Conservation (phyloP, 192 early-diverging fungal species). For the Funneliformis geosporum region DNA sequence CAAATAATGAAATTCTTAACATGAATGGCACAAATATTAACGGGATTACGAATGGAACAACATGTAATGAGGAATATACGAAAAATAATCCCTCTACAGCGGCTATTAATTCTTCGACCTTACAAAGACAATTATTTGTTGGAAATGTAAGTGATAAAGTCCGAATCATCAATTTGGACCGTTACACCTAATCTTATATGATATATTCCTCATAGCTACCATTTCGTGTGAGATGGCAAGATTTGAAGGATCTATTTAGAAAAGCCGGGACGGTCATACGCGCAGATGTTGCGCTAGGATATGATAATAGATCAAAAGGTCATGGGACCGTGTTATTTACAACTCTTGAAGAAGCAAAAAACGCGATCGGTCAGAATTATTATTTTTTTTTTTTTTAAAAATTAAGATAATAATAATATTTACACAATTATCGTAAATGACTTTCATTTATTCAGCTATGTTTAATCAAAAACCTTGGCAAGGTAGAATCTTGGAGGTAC, state of each 20-base stretch:
- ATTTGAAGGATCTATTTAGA: constrained; percentile 68
- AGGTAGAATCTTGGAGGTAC: constrained; percentile 71
- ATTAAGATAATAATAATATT: not conserved
- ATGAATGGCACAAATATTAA: constrained; percentile 16
- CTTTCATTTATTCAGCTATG: constrained; percentile 38
- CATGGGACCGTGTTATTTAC: constrained; percentile 72
- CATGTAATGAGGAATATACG: constrained; percentile 5
- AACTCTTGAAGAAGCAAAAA: constrained; percentile 66
- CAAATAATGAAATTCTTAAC: not conserved
- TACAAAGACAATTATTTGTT: constrained; percentile 60
- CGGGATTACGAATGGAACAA: constrained; percentile 8
- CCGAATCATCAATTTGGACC: too few relatives aligned
- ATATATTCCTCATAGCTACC: constrained; percentile 53
- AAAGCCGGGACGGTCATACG: constrained; percentile 68
- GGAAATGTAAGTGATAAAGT: constrained; percentile 59
- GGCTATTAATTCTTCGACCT: not conserved
- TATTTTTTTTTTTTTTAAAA: not conserved
- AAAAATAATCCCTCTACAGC: not conserved
- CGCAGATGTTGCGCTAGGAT: constrained; percentile 61
- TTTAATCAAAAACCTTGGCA: constrained; percentile 73
- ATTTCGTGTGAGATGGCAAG: constrained; percentile 75
- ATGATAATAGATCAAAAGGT: constrained; percentile 67
- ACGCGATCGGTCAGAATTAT: constrained; percentile 55
- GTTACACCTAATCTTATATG: not conserved
- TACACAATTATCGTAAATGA: not conserved